A percentile compares a stretch with the other conserved stretches of the same genome.
Evolutionary conservation across 169 alveolate genomes (phyloP).

Genomic region (Babesia gibsoni): DNA sequence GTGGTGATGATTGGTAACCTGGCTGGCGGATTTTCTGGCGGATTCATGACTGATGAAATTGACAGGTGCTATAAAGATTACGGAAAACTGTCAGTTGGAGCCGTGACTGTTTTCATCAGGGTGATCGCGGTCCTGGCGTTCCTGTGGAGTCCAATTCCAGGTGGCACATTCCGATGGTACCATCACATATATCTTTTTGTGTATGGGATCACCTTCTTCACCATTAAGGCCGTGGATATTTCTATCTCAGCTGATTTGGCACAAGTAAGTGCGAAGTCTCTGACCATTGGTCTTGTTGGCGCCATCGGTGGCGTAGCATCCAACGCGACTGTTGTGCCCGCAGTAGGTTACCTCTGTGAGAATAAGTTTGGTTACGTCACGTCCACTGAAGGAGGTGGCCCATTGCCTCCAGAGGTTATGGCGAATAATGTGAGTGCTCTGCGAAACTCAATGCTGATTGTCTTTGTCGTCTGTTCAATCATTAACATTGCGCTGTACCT

Average conservation of each 20-base stretch:
- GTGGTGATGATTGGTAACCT: slow-evolving; percentile 81
- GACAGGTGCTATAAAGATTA: slow-evolving; percentile 80
- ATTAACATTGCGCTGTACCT: slow-evolving; percentile 7
- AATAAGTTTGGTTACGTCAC: slow-evolving; percentile 72
- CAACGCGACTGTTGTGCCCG: slow-evolving; percentile 84
- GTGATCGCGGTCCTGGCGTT: slow-evolving; percentile 69
- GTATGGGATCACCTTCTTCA: slow-evolving; percentile 84
- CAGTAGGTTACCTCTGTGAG: slow-evolving; percentile 85
- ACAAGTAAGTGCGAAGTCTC: slow-evolving; percentile 84
- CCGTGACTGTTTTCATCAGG: slow-evolving; percentile 68
- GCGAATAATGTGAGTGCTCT: slow-evolving; percentile 1
- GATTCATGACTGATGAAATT: slow-evolving; percentile 78
- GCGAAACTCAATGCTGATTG: slow-evolving; percentile 14
- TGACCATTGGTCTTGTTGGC: slow-evolving; percentile 80
- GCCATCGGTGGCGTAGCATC: slow-evolving; percentile 86
- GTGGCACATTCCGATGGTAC: slow-evolving; percentile 49
- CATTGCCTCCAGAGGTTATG: background rate
- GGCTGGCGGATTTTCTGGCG: slow-evolving; percentile 88
- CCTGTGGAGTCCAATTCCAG: slow-evolving; percentile 65
- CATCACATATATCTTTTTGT: slow-evolving; percentile 66
- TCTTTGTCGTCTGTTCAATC: background rate
- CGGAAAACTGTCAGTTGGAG: slow-evolving; percentile 85
- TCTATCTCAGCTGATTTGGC: slow-evolving; percentile 87
- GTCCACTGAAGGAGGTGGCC: background rate
- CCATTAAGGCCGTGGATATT: slow-evolving; percentile 87